Base-by-base conservation (phyloP, 768 basidiomycete species). In the Cubamyces sp. region DNA sequence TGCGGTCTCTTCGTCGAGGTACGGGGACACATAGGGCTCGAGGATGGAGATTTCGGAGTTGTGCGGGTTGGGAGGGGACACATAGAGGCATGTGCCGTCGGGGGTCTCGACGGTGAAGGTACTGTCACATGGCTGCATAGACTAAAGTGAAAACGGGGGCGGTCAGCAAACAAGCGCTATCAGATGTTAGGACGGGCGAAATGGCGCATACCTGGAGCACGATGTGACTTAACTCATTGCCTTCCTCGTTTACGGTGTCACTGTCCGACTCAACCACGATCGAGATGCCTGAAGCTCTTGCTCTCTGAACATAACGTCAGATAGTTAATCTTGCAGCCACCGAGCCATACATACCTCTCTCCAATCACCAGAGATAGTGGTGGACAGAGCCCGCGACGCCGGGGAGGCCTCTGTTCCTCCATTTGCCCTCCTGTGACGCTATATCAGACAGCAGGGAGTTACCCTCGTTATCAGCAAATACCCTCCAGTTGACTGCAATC, bases 1-100 rank as follows among this genome's bases (percentile, higher is more conserved):
- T 7, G 56, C 56, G 56, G 43, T 34, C 37, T 40, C 19, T 23
- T 57, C 56, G 46, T 47, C 56, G 47, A 57, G 16, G 37, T 40
- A 18, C 5, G 55, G 55, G 45, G 56, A 28, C 6, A 23, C 40
- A 25, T 25, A 30, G 16, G 46, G 25, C 11, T 40, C 47, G 6
- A 23, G 34, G 18, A 21, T 23, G 42, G 26, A 40, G 26, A 43
- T 19, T 26, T 45, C 26, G 19, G 56, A 57, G 46, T 48, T 48
- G 18, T 57, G 46, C 34, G 56, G 56, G 21, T 14, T 46, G 37
- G 28, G 16, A 16, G 34, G 46, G 15, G 57, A 43, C 3, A 52
- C 23, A 19, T 19, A 30, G 28, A 49, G n/a, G 28, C 25, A 40
- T 14, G 39, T 28, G n/a, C 39, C 48, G 8, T 41, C 48, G 57